Conservation (phyloP, 2,329 filamentous ascomycete genomes). For the Ceratocystis albifundus region DNA sequence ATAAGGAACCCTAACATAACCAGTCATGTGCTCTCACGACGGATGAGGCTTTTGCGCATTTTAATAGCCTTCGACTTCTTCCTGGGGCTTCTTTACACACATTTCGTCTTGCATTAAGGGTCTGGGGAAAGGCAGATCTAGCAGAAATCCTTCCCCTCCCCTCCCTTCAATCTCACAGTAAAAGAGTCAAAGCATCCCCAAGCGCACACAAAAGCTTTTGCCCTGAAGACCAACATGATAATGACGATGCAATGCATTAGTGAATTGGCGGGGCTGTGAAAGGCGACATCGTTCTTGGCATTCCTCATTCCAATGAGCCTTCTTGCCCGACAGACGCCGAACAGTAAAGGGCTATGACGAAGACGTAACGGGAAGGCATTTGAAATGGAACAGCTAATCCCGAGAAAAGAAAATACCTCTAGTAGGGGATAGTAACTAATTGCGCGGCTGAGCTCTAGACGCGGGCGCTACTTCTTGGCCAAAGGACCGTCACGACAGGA, state of each 20-base stretch:
- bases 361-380: neutral
- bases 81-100: neutral
- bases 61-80: neutral
- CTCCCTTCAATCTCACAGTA: neutral
- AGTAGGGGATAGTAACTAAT: neutral
- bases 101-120: neutral
- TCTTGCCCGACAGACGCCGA: neutral
- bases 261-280: neutral
- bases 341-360: neutral
- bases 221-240: neutral
- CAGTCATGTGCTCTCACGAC: neutral
- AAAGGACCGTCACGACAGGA: neutral
- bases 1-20: no score
- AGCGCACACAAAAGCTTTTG: neutral
- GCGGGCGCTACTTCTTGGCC: neutral
- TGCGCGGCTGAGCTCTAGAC: neutral
- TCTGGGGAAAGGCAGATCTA: neutral
- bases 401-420: neutral
- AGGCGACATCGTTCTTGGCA: slow-evolving; percentile 1
- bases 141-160: neutral
- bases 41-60: neutral
- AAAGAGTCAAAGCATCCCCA: neutral
- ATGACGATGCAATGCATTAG: slow-evolving; percentile 9
- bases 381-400: neutral
- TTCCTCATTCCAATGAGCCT: slow-evolving; percentile 1